Base-by-base conservation (phyloP, 1,284 basidiomycete species). In the Ceratobasidium sp. region DNA sequence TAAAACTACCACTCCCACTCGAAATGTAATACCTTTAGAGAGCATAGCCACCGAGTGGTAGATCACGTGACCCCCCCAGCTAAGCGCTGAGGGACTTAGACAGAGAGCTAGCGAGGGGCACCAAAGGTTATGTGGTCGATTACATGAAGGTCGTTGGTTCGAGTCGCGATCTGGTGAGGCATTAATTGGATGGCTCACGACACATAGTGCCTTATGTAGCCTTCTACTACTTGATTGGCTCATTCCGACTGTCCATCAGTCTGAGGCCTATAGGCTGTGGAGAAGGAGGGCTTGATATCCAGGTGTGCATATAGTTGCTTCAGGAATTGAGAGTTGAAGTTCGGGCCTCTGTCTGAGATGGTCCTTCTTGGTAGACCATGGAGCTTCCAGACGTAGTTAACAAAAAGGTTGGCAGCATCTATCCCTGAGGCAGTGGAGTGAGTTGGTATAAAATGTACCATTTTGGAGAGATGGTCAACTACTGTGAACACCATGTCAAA, bases 161-260 rank as follows among this genome's bases (percentile, higher is more conserved):
- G n/a, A n/a, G n/a, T n/a, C n/a, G n/a, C n/a, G n/a, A n/a, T n/a
- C n/a, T n/a, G n/a, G n/a, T n/a, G n/a, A n/a, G n/a, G n/a, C n/a
- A n/a, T n/a, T n/a, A n/a, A n/a, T n/a, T n/a, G n/a, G n/a, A n/a
- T n/a, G n/a, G n/a, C n/a, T n/a, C n/a, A n/a, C n/a, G n/a, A n/a
- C n/a, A n/a, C n/a, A n/a, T 76, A 80, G 51, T 46, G 43, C 1
- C 78, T 74, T 1, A 80, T 74, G 46, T 76, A 77, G 9, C 76
- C 76, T 62, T 82, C 80, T 0, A 83, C 39, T 0, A 62, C 49
- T 61, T 82, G 80, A 71, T 83, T 83, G 11, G 79, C 76, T 0
- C 76, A 31, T 77, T 81, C 79, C 9, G 78, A 79, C 49, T 80
- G 78, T 1, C 80, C 78, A 65, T 81, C 77, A 4, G 78, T 76